Evolutionary conservation across 805 yeast species (phyloP).

Genomic region (Ogataea salicorniae): DNA sequence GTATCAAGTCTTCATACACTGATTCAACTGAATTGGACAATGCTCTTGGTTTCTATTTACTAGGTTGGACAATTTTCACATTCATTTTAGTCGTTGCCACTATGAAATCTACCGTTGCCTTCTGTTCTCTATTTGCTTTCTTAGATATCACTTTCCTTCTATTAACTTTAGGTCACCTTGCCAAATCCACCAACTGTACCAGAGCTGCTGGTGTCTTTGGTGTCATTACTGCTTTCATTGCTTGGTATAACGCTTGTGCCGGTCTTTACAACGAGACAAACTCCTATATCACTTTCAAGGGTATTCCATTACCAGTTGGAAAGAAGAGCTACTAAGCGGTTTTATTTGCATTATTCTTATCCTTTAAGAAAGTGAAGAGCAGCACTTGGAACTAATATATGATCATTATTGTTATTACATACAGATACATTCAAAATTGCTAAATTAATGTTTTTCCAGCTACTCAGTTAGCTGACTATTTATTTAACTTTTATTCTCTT

Average conservation of each 20-base stretch:
- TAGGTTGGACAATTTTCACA: conserved; percentile 64
- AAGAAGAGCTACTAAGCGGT: conserved; percentile 1
- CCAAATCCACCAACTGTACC: conserved; percentile 34
- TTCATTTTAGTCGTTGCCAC: conserved; percentile 53
- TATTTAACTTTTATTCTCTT: too few species aligned
- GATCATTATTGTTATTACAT: too few species aligned
- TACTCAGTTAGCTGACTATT: too few species aligned
- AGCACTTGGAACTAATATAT: too few species aligned
- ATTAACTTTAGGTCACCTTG: conserved; percentile 47
- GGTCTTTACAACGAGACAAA: conserved; percentile 64
- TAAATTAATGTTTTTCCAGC: too few species aligned
- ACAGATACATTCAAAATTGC: too few species aligned
- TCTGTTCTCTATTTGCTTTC: conserved; percentile 48
- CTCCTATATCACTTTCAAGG: conserved; percentile 44
- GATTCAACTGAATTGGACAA: conserved; percentile 41
- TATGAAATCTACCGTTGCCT: conserved; percentile 48
- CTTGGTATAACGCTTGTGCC: conserved; percentile 69
- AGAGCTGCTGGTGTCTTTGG: conserved; percentile 66
- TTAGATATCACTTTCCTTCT: conserved; percentile 51
- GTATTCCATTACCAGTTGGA: conserved; percentile 29
- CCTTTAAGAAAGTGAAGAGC: too few species aligned
- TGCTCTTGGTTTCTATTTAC: conserved; percentile 52
- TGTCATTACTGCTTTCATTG: conserved; percentile 52
- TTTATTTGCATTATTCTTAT: too few species aligned
- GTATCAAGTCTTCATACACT: conserved; percentile 45